Evolutionary conservation across 2,329 filamentous ascomycete genomes (phyloP).

Genomic region (Alternaria angustiovoidea): DNA sequence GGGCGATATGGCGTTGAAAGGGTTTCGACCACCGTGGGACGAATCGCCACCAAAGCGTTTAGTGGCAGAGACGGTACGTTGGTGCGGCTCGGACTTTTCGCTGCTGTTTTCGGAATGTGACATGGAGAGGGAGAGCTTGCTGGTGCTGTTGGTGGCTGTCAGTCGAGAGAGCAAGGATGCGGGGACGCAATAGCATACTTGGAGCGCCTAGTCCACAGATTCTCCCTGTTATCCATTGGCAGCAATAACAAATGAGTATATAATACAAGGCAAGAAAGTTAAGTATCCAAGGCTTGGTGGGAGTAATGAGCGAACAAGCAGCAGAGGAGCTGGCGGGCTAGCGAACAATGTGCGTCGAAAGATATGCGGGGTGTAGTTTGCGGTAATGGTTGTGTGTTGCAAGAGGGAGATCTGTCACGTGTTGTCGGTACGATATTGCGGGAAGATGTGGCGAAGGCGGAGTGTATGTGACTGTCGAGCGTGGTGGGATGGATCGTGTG

Average conservation of each 20-base stretch:
- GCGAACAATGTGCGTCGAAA: slow-evolving; percentile 25
- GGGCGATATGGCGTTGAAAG: slow-evolving; percentile 79
- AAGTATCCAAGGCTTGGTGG: slow-evolving; percentile 43
- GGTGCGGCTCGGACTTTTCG: slow-evolving; percentile 61
- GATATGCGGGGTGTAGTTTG: slow-evolving; percentile 14
- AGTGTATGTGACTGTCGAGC: slow-evolving; percentile 13
- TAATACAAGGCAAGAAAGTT: slow-evolving; percentile 12
- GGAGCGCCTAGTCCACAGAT: slow-evolving; percentile 80
- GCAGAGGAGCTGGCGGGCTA: slow-evolving; percentile 33
- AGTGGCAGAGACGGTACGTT: slow-evolving; percentile 70
- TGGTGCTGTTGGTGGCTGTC: slow-evolving; percentile 65
- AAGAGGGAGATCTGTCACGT: slow-evolving; percentile 9
- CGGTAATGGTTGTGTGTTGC: slow-evolving; percentile 14
- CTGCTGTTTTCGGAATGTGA: slow-evolving; percentile 64
- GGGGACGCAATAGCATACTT: slow-evolving; percentile 66
- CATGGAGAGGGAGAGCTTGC: slow-evolving; percentile 91
- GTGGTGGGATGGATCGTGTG: slow-evolving; percentile 29
- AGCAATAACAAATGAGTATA: slow-evolving; percentile 20
- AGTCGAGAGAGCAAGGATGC: slow-evolving; percentile 29
- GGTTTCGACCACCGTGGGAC: slow-evolving; percentile 78
- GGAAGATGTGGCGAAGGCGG: slow-evolving; percentile 7
- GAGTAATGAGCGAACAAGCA: slow-evolving; percentile 49
- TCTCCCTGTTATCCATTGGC: slow-evolving; percentile 55
- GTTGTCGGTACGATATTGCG: slow-evolving; percentile 11
- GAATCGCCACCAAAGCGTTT: slow-evolving; percentile 80